Conservation (phyloP, 306 rosid genomes). For the Inga leiocalycina region DNA sequence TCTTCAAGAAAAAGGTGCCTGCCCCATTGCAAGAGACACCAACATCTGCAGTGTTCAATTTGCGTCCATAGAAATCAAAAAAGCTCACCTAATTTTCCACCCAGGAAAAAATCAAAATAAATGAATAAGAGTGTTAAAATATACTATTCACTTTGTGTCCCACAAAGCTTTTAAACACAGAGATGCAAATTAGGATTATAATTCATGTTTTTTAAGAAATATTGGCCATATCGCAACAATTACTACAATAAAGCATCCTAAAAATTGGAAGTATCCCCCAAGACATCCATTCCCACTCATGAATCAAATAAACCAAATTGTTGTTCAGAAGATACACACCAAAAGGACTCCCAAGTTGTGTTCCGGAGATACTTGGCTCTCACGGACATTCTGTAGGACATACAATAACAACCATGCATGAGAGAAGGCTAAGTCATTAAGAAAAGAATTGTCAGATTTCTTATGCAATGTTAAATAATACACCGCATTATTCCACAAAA, state of each 20-base stretch:
- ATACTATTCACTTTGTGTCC: slow-evolving; percentile 6
- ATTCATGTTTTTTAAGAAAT: not conserved
- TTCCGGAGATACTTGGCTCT: slow-evolving; percentile 53
- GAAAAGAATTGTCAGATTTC: slow-evolving; percentile 11
- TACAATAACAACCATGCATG: slow-evolving; percentile 24
- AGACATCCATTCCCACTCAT: not conserved
- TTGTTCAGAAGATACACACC: slow-evolving; percentile 57
- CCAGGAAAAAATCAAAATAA: not conserved
- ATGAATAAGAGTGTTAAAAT: slow-evolving; percentile 15
- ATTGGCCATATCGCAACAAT: not conserved
- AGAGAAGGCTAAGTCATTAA: slow-evolving; percentile 5
- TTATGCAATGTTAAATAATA: slow-evolving; percentile 22
- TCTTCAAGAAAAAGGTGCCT: slow-evolving; percentile 78
- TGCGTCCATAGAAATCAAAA: slow-evolving; percentile 91
- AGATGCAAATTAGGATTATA: not conserved
- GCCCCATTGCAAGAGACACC: slow-evolving; percentile 84
- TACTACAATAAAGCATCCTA: not conserved
- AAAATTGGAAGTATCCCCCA: not conserved
- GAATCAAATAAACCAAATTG: slow-evolving; percentile 5
- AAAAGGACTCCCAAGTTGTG: slow-evolving; percentile 83
- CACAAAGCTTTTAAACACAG: slow-evolving; percentile 23
- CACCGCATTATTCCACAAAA: not conserved
- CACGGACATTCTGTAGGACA: slow-evolving; percentile 59
- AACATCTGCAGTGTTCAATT: slow-evolving; percentile 89
- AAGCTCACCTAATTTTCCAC: slow-evolving; percentile 66